Conservation (phyloP, 2,329 filamentous ascomycete species). For the Decorospora gaudefroyi region DNA sequence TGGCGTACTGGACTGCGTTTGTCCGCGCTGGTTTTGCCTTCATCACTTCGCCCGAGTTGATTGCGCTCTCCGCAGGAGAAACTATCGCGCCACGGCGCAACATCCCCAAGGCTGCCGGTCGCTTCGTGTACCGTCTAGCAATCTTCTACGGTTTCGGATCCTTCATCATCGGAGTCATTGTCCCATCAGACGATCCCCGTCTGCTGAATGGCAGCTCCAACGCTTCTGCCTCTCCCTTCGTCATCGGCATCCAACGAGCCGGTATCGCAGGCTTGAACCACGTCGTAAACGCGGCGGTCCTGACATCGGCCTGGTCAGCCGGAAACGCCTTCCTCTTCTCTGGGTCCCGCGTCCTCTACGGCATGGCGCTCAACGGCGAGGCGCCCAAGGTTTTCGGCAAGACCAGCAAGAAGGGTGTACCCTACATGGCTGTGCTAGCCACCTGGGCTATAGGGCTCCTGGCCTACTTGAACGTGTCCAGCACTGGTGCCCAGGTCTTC, state of each 20-base stretch:
- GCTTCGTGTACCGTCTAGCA: slow-evolving; percentile 59
- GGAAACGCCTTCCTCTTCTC: slow-evolving; percentile 69
- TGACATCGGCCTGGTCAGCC: slow-evolving; percentile 72
- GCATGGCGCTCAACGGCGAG: slow-evolving; percentile 55
- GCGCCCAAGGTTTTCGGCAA: slow-evolving; percentile 58
- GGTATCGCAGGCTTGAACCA: slow-evolving; percentile 70
- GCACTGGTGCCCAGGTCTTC: slow-evolving; percentile 58
- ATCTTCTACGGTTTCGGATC: slow-evolving; percentile 61
- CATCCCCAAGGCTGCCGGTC: slow-evolving; percentile 59
- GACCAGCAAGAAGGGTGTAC: slow-evolving; percentile 53
- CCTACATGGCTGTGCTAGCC: slow-evolving; percentile 46
- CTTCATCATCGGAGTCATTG: slow-evolving; percentile 64
- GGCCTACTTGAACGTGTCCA: slow-evolving; percentile 57
- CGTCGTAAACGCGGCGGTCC: slow-evolving; percentile 75
- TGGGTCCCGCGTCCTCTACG: slow-evolving; percentile 58
- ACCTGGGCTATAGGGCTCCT: slow-evolving; percentile 52
- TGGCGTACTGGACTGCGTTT: slow-evolving; percentile 62
- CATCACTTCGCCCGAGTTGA: slow-evolving; percentile 48
- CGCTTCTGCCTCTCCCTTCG: slow-evolving; percentile 49
- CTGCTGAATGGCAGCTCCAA: slow-evolving; percentile 48
- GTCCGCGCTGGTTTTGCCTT: slow-evolving; percentile 56
- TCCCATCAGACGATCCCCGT: slow-evolving; percentile 58
- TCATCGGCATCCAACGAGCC: slow-evolving; percentile 71
- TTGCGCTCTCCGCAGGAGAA: slow-evolving; percentile 43
- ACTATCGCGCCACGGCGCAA: slow-evolving; percentile 45